These are phyloP conservation scores for Pythium rhizo-oryzae DNA, from an alignment of 352 stramenopile species.

Conservation along the genomic window DNA sequence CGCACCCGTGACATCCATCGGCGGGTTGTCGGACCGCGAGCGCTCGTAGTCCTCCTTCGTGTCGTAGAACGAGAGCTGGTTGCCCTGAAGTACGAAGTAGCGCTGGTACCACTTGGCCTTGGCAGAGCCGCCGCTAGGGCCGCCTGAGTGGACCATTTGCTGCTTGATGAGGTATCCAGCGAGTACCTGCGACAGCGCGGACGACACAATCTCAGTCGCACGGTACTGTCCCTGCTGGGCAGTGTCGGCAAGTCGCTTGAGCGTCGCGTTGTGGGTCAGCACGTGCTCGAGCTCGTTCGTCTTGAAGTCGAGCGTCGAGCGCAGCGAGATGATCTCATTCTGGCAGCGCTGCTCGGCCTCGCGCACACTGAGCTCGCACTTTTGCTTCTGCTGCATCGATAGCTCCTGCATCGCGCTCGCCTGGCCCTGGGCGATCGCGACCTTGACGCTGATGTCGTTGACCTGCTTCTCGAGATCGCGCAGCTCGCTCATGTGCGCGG, in stretches of 20 bases:
- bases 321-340: slow-evolving; percentile 63
- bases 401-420: slow-evolving; percentile 84
- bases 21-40: slow-evolving; percentile 74
- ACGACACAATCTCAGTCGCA: slow-evolving; percentile 81
- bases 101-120: slow-evolving; percentile 84
- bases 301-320: slow-evolving; percentile 82
- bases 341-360: slow-evolving; percentile 78
- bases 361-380: slow-evolving; percentile 73
- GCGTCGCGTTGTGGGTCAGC: slow-evolving; percentile 86
- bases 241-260: slow-evolving; percentile 84
- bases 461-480: slow-evolving; percentile 78
- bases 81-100: slow-evolving; percentile 85
- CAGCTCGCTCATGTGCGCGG: slow-evolving; percentile 76
- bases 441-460: slow-evolving; percentile 83
- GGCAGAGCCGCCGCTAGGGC: slow-evolving; percentile 25
- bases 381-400: slow-evolving; percentile 73
- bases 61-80: slow-evolving; percentile 81
- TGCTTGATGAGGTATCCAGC: slow-evolving; percentile 89
- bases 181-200: slow-evolving; percentile 66
- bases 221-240: slow-evolving; percentile 86
- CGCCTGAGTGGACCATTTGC: slow-evolving; percentile 41
- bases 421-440: slow-evolving; percentile 79
- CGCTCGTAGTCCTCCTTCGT: slow-evolving; percentile 89
- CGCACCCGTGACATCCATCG: slow-evolving; percentile 79
- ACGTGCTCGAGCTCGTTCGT: slow-evolving; percentile 89